Conservation (phyloP, 352 stramenopile genomes). For the Paralagenidium karlingii region DNA sequence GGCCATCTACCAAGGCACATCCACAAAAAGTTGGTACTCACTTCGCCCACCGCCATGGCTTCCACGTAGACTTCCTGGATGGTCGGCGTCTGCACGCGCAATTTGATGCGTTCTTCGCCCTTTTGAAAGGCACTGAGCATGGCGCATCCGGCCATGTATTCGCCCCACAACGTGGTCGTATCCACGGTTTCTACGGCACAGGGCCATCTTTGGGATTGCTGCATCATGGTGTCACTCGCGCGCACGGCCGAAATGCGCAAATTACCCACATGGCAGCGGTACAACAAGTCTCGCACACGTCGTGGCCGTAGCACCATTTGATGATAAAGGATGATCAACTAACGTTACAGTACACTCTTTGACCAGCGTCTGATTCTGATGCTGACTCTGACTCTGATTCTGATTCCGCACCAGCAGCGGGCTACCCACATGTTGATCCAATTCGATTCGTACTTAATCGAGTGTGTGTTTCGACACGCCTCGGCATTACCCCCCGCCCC, state of each 20-base stretch:
- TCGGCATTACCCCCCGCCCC: no score
- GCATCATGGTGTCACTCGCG: constrained; percentile 33
- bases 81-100: constrained; percentile 43
- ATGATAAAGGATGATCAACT: no score
- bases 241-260: constrained; percentile 70
- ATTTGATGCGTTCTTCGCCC: constrained; percentile 72
- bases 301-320: no score
- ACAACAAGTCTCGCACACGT: constrained; percentile 41
- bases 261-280: constrained; percentile 68
- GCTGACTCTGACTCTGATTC: no score
- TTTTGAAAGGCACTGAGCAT: constrained; percentile 86
- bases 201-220: constrained; percentile 45
- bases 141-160: constrained; percentile 76
- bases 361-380: no score
- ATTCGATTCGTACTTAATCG: no score
- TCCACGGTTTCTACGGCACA: constrained; percentile 13
- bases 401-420: no score
- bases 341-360: no score
- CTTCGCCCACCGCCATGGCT: constrained; percentile 64
- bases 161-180: constrained; percentile 53
- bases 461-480: no score
- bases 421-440: no score
- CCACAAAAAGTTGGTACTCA: no score
- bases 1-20: no score
- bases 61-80: constrained; percentile 73